A percentile compares a stretch with the other conserved stretches of the same genome.
These are phyloP conservation scores for Skeletonema menzelii DNA, from an alignment of 108 stramenopile genomes.

Conservation along the genomic window DNA sequence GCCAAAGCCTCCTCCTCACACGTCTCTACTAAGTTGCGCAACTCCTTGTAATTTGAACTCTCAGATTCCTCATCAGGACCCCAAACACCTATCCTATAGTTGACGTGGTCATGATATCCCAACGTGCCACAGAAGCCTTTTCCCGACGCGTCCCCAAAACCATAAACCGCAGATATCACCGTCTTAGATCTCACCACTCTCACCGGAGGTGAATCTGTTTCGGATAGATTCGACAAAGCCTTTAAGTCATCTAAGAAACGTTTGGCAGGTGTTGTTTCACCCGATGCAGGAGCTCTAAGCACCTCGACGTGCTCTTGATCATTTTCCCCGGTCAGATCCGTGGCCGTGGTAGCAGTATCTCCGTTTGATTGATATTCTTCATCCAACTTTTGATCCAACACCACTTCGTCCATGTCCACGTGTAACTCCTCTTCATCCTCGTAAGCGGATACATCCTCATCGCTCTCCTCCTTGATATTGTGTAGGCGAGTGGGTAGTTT, in stretches of 20 bases:
- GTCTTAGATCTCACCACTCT: not conserved
- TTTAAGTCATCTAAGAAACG: conserved; percentile 4
- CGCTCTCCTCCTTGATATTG: not conserved
- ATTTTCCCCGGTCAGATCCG: not conserved
- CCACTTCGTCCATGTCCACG: not conserved
- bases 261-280: not conserved
- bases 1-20: conserved; percentile 22
- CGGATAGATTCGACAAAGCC: not conserved
- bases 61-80: conserved; percentile 8
- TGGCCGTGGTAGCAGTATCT: not conserved
- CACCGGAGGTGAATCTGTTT: not conserved
- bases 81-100: conserved; percentile 16
- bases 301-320: not conserved
- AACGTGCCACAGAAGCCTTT: conserved; percentile 15
- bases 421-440: not conserved
- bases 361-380: not conserved
- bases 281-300: not conserved
- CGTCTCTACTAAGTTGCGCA: conserved; percentile 36
- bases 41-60: conserved; percentile 31
- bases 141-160: conserved; percentile 16
- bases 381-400: not conserved
- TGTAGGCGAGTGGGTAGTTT: not conserved
- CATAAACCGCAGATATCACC: not conserved
- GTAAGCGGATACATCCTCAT: not conserved
- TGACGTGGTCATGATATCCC: not conserved